Evolutionary conservation across 2,329 filamentous ascomycete genomes (phyloP).

Genomic region (Aspergillus oerlinghausenensis): DNA sequence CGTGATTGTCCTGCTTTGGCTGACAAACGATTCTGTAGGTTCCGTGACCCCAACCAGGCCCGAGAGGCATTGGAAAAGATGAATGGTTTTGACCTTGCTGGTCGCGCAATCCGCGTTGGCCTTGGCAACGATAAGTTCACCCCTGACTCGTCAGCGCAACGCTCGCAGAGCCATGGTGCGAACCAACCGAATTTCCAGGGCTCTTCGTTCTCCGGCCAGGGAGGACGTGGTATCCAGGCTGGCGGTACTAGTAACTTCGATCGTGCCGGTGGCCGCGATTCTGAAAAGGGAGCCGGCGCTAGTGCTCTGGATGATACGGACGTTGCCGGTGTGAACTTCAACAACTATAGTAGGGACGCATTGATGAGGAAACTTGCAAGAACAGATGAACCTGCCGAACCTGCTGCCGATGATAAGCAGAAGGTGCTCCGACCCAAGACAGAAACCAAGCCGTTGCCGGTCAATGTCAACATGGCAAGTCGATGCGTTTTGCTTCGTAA

Average conservation of each 20-base stretch:
- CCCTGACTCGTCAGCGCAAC: constrained; percentile 90
- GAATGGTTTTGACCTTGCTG: constrained; percentile 98
- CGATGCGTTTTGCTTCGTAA: constrained; percentile 92
- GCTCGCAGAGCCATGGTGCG: constrained; percentile 73
- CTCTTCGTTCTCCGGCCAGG: constrained; percentile 85
- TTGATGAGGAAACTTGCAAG: constrained; percentile 98
- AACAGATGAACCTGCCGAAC: constrained; percentile 73
- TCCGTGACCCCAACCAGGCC: constrained; percentile 83
- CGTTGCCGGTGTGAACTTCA: constrained; percentile 98
- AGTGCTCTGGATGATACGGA: constrained; percentile 97
- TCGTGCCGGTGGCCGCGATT: constrained; percentile 80
- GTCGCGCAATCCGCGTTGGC: constrained; percentile 94
- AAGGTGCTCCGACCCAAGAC: constrained; percentile 73
- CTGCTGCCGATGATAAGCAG: constrained; percentile 59
- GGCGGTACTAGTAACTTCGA: constrained; percentile 76
- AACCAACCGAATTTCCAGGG: constrained; percentile 71
- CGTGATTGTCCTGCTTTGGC: constrained; percentile 11
- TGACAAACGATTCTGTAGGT: constrained; percentile 53
- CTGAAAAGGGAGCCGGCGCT: constrained; percentile 81
- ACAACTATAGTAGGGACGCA: constrained; percentile 96
- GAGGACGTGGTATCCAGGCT: constrained; percentile 78
- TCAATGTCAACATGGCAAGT: constrained; percentile 87
- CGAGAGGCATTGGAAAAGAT: constrained; percentile 96
- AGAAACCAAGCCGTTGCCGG: constrained; percentile 70
- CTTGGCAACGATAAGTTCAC: constrained; percentile 99